A percentile compares a stretch with the other conserved stretches of the same genome.
phyloP scores from a whole-genome alignment of 352 stramenopile genomes.

The Pythium apleroticum region DNA sequence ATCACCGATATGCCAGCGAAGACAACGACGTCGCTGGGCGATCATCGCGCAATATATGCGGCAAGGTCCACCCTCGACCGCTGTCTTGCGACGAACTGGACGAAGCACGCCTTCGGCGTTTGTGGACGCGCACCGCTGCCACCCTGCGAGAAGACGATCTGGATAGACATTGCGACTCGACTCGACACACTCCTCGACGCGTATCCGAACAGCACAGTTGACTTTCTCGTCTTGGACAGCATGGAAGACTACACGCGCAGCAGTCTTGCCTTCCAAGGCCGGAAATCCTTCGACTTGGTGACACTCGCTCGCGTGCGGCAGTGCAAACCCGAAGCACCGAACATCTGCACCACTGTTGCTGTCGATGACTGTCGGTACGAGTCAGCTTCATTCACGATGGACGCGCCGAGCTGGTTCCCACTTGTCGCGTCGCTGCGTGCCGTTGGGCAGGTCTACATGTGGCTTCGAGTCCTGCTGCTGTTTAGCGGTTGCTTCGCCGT shows the following conservation, averaged over 20 bases:
- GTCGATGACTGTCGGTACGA: slow-evolving; percentile 29
- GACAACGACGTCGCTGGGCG: neutral
- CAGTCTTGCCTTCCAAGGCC: slow-evolving; percentile 8
- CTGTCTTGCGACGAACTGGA: neutral
- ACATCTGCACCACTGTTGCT: slow-evolving; percentile 13
- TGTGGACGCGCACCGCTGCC: neutral
- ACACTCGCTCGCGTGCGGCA: slow-evolving; percentile 9
- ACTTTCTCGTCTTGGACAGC: slow-evolving; percentile 8
- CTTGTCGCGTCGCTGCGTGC: slow-evolving; percentile 7
- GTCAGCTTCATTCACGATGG: neutral
- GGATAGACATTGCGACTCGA: neutral
- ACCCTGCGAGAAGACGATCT: neutral
- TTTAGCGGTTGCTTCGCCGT: neutral
- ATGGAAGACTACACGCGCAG: neutral
- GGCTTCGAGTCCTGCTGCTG: slow-evolving; percentile 9
- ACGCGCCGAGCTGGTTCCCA: slow-evolving; percentile 9
- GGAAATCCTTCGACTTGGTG: slow-evolving; percentile 14
- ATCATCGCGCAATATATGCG: too few species aligned
- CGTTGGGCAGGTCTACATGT: slow-evolving; percentile 20
- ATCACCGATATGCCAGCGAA: neutral
- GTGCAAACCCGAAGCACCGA: neutral
- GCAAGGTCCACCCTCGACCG: neutral
- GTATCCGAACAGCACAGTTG: slow-evolving; percentile 14
- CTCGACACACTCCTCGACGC: neutral
- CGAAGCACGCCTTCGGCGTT: neutral